These are phyloP conservation scores for Cladobotryum mycophilum DNA, from an alignment of 2,329 filamentous ascomycete species.

Conservation along the genomic window DNA sequence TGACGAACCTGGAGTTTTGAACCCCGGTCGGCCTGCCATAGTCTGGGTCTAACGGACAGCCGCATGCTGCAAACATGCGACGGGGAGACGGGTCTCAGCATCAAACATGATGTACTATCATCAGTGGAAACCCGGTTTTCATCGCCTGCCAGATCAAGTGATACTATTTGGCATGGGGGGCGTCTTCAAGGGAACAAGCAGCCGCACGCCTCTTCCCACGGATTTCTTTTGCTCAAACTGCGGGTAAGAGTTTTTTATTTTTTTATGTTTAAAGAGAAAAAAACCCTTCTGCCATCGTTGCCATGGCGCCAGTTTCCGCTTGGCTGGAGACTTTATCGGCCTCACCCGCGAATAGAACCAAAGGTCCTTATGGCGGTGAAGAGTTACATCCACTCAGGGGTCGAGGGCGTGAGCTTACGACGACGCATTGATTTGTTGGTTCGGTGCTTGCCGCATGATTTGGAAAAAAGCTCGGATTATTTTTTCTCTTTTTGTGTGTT, in stretches of 20 bases:
- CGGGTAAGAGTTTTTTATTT: neutral
- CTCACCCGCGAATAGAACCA: neutral
- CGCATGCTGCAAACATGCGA: slow-evolving; percentile 11
- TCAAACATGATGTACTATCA: neutral
- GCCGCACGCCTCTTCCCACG: neutral
- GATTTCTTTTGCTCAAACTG: slow-evolving; percentile 6
- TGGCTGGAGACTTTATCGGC: slow-evolving; percentile 7
- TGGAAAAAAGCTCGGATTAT: too few species aligned
- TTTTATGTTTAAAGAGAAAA: too few species aligned
- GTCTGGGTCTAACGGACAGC: neutral
- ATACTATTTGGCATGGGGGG: neutral
- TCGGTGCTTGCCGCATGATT: neutral
- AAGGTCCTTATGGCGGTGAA: slow-evolving; percentile 11
- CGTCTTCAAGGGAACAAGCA: neutral
- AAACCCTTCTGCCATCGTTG: neutral
- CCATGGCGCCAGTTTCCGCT: slow-evolving; percentile 1
- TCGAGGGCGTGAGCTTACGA: slow-evolving; percentile 6
- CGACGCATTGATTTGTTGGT: slow-evolving; percentile 5
- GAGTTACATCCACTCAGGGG: slow-evolving; percentile 5
- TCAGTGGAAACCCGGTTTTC: slow-evolving; percentile 3
- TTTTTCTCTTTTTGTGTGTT: neutral
- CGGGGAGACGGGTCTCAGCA: slow-evolving; percentile 8
- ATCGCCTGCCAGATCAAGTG: neutral
- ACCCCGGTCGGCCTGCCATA: neutral
- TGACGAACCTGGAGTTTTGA: slow-evolving; percentile 4